Base-by-base conservation (phyloP, 345 rosid genomes). In the Pistacia integerrima region DNA sequence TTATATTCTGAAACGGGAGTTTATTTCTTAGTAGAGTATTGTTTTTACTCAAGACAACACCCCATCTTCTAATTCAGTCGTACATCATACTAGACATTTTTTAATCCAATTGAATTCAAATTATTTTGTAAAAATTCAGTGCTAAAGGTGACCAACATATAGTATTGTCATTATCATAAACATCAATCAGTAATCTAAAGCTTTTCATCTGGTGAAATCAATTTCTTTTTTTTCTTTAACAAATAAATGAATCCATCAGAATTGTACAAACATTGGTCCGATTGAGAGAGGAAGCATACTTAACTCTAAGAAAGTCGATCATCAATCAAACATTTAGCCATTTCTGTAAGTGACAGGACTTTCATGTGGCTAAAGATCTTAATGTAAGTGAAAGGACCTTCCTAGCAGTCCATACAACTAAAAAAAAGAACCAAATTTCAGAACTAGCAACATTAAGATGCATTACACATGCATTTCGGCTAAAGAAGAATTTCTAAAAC, bases 1-100 rank as follows among this genome's bases (percentile, higher is more conserved):
- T 65, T 84, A 69, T 58, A 84, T 88, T 51, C 78, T 85, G 74
- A 70, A 69, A 75, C 81, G 69, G 78, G 88, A 85, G 70, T 8
- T 13, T 33, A 30, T 48, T 64, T 73, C 68, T n/a, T 30, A 61
- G 68, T 16, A 61, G 5, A 18, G 20, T 0, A 1, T 30, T 13
- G 1, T 8, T 38, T 35, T 17, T n/a, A 0, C 8, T 11, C 25
- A 14, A n/a, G n/a, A n/a, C n/a, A n/a, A 51, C 38, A 13, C 2
- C 20, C 22, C 25, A 16, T 60, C 59, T 60, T 38, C 57, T 54
- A 51, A 41, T 25, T 41, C 52, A 11, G 4, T n/a, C 33, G 25
- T 2, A 55, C 63, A 56, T 70, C 9, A n/a, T 20, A 8, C 56
- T 52, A 2, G 41, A 69, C 25, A 52, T 14, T 44, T 44, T 25